Percentiles rank a stretch among this genome's conserved stretches.
phyloP scores from a whole-genome alignment of 805 yeast species.

The Kodamaea nitidulidarum region DNA sequence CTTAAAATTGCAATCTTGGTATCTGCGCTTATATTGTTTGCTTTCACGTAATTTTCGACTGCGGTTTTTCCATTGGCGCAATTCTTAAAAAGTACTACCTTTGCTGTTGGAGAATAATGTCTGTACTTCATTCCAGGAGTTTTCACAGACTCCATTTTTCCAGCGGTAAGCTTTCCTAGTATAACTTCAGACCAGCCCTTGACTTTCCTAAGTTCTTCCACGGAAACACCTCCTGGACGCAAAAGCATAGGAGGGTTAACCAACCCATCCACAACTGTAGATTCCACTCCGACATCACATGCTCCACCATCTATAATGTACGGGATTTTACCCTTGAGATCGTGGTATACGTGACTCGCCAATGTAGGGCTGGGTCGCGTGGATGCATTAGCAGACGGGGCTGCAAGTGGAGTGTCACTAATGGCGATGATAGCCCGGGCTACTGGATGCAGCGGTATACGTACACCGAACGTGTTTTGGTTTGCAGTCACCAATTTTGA shows the following conservation, averaged over 20 bases:
- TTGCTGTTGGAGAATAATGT: conserved; percentile 90
- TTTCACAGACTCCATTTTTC: conserved; percentile 61
- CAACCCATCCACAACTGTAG: conserved; percentile 91
- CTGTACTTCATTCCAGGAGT: conserved; percentile 98
- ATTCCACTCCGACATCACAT: conserved; percentile 85
- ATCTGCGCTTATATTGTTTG: conserved; percentile 12
- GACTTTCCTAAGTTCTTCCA: conserved; percentile 61
- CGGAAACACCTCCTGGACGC: conserved; percentile 90
- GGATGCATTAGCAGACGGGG: conserved; percentile 96
- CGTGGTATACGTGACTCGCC: conserved; percentile 82
- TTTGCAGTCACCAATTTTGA: conserved; percentile 79
- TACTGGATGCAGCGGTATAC: conserved; percentile 82
- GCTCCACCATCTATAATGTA: conserved; percentile 87
- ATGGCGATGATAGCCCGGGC: conserved; percentile 86
- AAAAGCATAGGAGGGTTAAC: conserved; percentile 79
- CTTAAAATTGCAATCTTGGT: conserved; percentile 52
- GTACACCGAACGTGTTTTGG: conserved; percentile 86
- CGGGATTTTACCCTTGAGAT: conserved; percentile 76
- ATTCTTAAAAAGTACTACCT: conserved; percentile 62
- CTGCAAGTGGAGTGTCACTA: conserved; percentile 88
- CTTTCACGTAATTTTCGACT: conserved; percentile 23
- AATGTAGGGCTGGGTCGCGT: conserved; percentile 91
- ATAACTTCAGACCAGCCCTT: conserved; percentile 79
- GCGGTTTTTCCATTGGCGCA: conserved; percentile 41
- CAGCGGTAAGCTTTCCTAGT: conserved; percentile 64